phyloP scores from a whole-genome alignment of 768 basidiomycete species.

The Leccinum subtestaceum region DNA sequence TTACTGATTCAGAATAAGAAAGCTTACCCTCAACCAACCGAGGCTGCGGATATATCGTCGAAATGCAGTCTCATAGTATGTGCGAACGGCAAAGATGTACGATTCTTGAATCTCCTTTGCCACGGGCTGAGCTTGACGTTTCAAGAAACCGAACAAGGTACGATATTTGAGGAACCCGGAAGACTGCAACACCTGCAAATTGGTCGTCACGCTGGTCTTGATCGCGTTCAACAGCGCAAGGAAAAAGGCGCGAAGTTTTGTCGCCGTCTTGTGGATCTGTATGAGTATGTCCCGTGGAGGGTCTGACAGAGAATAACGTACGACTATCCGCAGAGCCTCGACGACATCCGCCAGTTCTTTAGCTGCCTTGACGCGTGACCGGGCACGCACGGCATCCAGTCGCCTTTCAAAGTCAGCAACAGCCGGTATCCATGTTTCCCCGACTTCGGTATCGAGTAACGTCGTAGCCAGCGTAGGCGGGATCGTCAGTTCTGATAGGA shows the following conservation, averaged over 20 bases:
- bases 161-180: conserved; percentile 81
- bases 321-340: conserved; percentile 87
- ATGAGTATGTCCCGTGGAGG: conserved; percentile 1
- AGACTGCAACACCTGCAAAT: conserved; percentile 90
- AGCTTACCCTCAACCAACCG: conserved; percentile 67
- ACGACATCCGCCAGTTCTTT: conserved; percentile 78
- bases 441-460: conserved; percentile 82
- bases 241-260: conserved; percentile 86
- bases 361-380: conserved; percentile 83
- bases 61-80: conserved; percentile 96
- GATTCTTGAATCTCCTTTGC: conserved; percentile 87
- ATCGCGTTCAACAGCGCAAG: conserved; percentile 81
- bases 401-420: conserved; percentile 80
- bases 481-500: conserved; percentile 78
- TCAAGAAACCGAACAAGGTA: conserved; percentile 79
- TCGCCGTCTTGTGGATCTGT: conserved; percentile 63
- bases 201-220: conserved; percentile 78
- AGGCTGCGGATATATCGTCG: conserved; percentile 84
- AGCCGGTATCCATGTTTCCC: conserved; percentile 83
- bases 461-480: conserved; percentile 73
- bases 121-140: conserved; percentile 75
- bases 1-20: neutral
- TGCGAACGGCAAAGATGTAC: conserved; percentile 77
- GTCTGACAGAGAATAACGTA: conserved; percentile 38
- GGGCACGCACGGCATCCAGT: conserved; percentile 63